Evolutionary conservation across 331 rosid species (phyloP).

Genomic region (Prunus yedoensis): DNA sequence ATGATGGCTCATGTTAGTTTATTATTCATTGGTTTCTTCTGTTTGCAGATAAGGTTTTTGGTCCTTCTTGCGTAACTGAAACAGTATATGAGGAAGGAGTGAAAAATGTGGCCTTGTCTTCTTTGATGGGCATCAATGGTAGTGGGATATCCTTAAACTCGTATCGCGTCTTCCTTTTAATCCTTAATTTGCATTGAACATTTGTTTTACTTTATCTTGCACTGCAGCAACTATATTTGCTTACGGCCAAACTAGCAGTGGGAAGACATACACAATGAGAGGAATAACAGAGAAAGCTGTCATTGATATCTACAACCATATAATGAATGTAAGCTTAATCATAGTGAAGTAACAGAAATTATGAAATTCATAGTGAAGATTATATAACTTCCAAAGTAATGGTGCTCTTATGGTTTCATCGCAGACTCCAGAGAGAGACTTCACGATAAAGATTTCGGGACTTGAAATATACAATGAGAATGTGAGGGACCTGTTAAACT

Average conservation of each 20-base stretch:
- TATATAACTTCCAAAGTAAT: constrained; percentile 11
- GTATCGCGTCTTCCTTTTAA: background rate
- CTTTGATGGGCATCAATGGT: constrained; percentile 96
- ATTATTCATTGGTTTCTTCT: constrained; percentile 19
- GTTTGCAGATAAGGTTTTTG: constrained; percentile 81
- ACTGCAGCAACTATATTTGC: constrained; percentile 91
- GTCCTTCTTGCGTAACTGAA: constrained; percentile 69
- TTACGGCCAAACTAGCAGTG: constrained; percentile 99
- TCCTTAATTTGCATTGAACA: constrained; percentile 7
- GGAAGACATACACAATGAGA: constrained; percentile 97
- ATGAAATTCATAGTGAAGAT: constrained; percentile 1
- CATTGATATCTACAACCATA: constrained; percentile 82
- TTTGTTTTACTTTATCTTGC: constrained; percentile 17
- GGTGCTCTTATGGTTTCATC: constrained; percentile 24
- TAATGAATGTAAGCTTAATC: constrained; percentile 64
- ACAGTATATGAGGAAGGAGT: constrained; percentile 94
- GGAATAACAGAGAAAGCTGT: constrained; percentile 99
- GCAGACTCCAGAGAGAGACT: constrained; percentile 92
- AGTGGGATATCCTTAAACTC: constrained; percentile 12
- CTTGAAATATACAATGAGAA: constrained; percentile 97
- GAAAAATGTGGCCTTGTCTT: constrained; percentile 87
- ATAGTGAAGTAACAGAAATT: background rate
- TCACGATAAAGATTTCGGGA: constrained; percentile 82
- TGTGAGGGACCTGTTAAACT: constrained; percentile 81
- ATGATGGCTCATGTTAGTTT: background rate